Base-by-base conservation (phyloP, 345 rosid genomes). In the Aquilaria sinensis region DNA sequence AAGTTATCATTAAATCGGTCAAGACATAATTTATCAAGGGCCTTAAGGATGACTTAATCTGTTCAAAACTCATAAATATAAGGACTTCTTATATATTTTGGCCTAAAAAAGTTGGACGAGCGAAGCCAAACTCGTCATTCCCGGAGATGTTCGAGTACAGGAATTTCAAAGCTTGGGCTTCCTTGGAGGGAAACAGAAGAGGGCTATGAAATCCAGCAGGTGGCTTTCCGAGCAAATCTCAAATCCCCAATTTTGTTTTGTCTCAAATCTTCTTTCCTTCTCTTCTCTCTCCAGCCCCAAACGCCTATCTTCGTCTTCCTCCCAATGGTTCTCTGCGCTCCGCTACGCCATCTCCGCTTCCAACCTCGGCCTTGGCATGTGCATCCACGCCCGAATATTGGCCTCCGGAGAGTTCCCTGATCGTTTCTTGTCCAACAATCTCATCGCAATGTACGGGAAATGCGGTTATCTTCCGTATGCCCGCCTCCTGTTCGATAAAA, bases 401-500 rank as follows among this genome's bases (percentile, higher is more conserved):
- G 56, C 49, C 12, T 57, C 80, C 34, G 73, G 67, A 47, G 65
- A 64, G 58, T 10, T 10, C 58, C 66, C 75, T 63, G 85, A 85
- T 76, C 71, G 83, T 2, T 82, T 82, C 49, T 67, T 85, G 9
- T 12, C 69, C 70, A 85, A 85, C 74, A 85, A 85, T 57, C 85
- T 85, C 62, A 71, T 80, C 2, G 14, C 80, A 0, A 61, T 83
- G 79, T 85, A 83, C 51, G 64, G 82, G 0, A 80, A 71, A 30
- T 85, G 90, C 47, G 85, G 88, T 9, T 82, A 78, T n/a, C 76
- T 80, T 51, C 23, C 46, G 2, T 67, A 70, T 4, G 88, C 88
- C 0, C 84, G 85, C 68, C 74, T 63, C 8, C 46, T 85, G 81
- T 85, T 85, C 65, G 86, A 85, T 62, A 58, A 55, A 75, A 83